Conservation (phyloP, 345 rosid species). For the Zanthoxylum bungeanum region DNA sequence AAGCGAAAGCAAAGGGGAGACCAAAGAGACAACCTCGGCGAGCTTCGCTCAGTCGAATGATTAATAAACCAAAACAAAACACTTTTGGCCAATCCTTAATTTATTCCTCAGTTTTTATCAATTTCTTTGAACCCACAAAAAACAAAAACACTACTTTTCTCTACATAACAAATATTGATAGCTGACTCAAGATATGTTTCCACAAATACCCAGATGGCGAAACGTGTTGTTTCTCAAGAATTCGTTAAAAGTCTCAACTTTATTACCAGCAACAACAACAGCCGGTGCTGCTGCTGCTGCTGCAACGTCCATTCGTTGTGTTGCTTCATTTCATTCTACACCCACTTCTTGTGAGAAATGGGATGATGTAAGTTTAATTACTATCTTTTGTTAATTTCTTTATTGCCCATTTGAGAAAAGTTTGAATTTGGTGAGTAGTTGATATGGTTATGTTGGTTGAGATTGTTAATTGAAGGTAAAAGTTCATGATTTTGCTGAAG, state of each 20-base stretch:
- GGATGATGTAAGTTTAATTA: constrained; percentile 33
- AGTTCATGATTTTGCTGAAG: background rate
- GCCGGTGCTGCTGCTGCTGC: constrained; percentile 5
- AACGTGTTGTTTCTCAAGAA: constrained; percentile 31
- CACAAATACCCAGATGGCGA: constrained; percentile 58
- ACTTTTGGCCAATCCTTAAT: background rate
- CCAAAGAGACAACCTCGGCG: background rate
- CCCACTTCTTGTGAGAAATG: constrained; percentile 34
- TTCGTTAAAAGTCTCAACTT: constrained; percentile 21
- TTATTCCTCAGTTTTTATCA: background rate
- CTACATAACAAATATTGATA: background rate
- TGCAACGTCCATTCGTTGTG: constrained; percentile 1
- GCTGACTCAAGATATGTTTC: constrained; percentile 16
- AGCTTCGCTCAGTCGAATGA: background rate
- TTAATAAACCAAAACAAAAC: background rate
- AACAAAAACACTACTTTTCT: background rate
- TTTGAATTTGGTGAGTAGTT: background rate
- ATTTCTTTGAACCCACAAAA: background rate
- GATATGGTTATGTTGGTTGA: background rate
- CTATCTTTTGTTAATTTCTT: background rate
- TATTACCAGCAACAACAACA: constrained; percentile 4
- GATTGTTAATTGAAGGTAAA: background rate
- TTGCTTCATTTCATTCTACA: constrained; percentile 54
- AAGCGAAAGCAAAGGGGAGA: too few species aligned
- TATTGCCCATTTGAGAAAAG: background rate